A percentile compares a stretch with the other conserved stretches of the same genome.
Evolutionary conservation across 441 rosid species (phyloP).

Genomic region (Biscutella laevigata): DNA sequence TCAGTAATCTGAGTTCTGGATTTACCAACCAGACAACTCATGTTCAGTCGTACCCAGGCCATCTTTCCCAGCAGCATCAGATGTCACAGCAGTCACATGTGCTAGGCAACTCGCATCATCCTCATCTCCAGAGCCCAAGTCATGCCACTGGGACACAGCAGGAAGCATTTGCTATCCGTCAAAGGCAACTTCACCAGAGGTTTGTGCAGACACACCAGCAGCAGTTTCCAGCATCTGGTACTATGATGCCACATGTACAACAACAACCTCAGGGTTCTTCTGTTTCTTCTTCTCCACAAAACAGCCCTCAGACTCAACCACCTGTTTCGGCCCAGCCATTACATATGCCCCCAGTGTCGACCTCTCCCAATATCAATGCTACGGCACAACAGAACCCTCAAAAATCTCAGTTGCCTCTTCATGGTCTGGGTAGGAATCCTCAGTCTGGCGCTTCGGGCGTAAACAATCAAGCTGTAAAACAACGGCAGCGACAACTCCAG

Average conservation of each 20-base stretch:
- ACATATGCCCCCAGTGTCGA: slow-evolving; percentile 39
- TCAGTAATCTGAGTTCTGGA: slow-evolving; percentile 56
- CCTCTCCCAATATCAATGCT: slow-evolving; percentile 58
- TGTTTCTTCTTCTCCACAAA: slow-evolving; percentile 58
- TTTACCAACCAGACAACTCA: slow-evolving; percentile 69
- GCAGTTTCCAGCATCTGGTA: slow-evolving; percentile 54
- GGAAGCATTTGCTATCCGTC: slow-evolving; percentile 61
- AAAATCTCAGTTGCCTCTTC: slow-evolving; percentile 59
- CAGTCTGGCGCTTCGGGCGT: slow-evolving; percentile 49
- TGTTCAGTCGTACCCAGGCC: slow-evolving; percentile 61
- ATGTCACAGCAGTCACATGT: slow-evolving; percentile 61
- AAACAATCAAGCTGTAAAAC: slow-evolving; percentile 78
- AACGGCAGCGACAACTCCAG: slow-evolving; percentile 62
- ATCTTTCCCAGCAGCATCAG: slow-evolving; percentile 73
- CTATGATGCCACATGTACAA: slow-evolving; percentile 53
- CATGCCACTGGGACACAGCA: slow-evolving; percentile 58
- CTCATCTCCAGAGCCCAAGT: slow-evolving; percentile 61
- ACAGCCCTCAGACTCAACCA: slow-evolving; percentile 57
- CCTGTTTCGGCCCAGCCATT: slow-evolving; percentile 54
- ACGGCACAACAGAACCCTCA: slow-evolving; percentile 52
- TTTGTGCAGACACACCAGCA: slow-evolving; percentile 61
- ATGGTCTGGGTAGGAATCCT: slow-evolving; percentile 49
- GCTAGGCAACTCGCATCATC: slow-evolving; percentile 44
- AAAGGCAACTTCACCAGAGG: slow-evolving; percentile 77
- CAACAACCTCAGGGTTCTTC: slow-evolving; percentile 58